Conservation (phyloP, 179 eudicot genomes). For the Silene vulgaris region DNA sequence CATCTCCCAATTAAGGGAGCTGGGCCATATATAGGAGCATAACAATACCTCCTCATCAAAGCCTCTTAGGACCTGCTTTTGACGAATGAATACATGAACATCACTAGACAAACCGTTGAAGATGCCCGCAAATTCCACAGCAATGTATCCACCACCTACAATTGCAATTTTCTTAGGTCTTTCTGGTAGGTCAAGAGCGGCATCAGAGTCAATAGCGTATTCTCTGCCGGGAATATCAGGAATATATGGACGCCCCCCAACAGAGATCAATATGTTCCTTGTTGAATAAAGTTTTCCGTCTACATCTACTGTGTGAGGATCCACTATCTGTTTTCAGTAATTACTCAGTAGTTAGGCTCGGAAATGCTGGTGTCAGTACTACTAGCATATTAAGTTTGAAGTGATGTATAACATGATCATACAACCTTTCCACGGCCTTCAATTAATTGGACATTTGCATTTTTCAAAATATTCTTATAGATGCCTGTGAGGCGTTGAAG, state of each 20-base stretch:
- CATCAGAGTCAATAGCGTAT: constrained; percentile 85
- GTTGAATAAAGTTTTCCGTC: constrained; percentile 82
- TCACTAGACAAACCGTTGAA: constrained; percentile 85
- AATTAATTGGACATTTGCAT: constrained; percentile 64
- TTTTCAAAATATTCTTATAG: constrained; percentile 71
- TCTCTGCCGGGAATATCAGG: constrained; percentile 93
- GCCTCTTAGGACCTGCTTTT: constrained; percentile 83
- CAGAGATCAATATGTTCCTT: constrained; percentile 77
- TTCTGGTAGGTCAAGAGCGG: constrained; percentile 87
- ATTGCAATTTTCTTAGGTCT: constrained; percentile 85
- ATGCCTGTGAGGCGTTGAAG: constrained; percentile 87
- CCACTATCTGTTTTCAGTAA: constrained; percentile 53
- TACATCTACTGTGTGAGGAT: constrained; percentile 91
- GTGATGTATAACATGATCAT: constrained; percentile 6
- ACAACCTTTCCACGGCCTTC: constrained; percentile 99
- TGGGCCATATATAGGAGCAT: constrained; percentile 2
- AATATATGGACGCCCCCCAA: constrained; percentile 86
- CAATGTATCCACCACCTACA: constrained; percentile 95
- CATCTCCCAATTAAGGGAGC: constrained; percentile 14
- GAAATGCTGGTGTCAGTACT: not conserved
- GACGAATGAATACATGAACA: constrained; percentile 89
- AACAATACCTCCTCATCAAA: constrained; percentile 88
- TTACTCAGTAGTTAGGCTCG: constrained; percentile 13
- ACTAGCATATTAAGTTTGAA: not conserved
- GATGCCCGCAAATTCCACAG: constrained; percentile 93